Evolutionary conservation across 345 rosid species (phyloP).

Genomic region (Eucalyptus cloeziana): DNA sequence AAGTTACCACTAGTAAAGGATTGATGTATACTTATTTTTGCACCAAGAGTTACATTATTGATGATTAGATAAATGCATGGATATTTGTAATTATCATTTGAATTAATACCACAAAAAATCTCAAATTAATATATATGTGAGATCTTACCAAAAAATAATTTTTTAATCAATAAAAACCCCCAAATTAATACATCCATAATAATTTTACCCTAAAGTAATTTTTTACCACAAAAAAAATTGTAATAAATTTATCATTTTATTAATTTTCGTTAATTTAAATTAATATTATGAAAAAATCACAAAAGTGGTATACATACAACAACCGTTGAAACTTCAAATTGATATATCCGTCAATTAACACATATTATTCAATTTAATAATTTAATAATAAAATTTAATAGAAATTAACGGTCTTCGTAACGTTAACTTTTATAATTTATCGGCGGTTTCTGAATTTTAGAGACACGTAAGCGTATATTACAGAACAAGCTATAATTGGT

Average conservation of each 20-base stretch:
- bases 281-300: too few species aligned
- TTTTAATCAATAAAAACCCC: rapidly evolving
- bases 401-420: rapidly evolving
- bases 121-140: too few species aligned
- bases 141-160: too few species aligned
- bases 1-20: too few species aligned
- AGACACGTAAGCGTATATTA: neutral
- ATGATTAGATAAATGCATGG: neutral
- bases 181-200: too few species aligned
- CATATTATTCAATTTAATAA: too few species aligned
- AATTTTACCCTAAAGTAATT: rapidly evolving
- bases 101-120: too few species aligned
- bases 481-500: neutral
- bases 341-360: rapidly evolving
- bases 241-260: too few species aligned
- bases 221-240: too few species aligned
- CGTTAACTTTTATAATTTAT: neutral
- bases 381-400: too few species aligned
- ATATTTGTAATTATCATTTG: rapidly evolving
- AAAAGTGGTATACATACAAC: rapidly evolving
- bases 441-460: neutral
- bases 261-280: rapidly evolving
- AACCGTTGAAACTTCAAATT: rapidly evolving
- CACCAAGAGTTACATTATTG: neutral
- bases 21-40: neutral